Evolutionary conservation across 352 stramenopile species (phyloP).

Genomic region (Globisporangium perplexum): DNA sequence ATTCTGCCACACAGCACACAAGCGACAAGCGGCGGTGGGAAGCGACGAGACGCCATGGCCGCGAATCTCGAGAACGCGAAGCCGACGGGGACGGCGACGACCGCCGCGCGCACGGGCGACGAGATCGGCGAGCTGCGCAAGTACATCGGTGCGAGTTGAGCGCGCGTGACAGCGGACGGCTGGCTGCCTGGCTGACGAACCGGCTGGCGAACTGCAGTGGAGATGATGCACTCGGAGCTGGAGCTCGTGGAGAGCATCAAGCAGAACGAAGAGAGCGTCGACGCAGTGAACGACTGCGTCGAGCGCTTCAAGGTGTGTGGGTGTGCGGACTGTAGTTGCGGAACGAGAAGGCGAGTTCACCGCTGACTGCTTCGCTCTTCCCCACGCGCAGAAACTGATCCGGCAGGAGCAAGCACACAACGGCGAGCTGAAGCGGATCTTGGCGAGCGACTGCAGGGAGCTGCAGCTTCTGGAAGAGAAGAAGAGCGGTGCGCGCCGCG

Average conservation of each 20-base stretch:
- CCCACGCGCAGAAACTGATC: conserved; percentile 28
- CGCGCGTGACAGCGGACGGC: neutral
- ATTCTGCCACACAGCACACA: neutral
- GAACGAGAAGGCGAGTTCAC: too few species aligned
- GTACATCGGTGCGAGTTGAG: conserved; percentile 39
- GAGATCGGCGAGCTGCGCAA: conserved; percentile 62
- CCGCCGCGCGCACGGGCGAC: conserved; percentile 13
- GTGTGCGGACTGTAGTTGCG: neutral
- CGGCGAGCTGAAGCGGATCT: conserved; percentile 22
- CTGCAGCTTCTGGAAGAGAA: conserved; percentile 39
- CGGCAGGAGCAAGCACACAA: conserved; percentile 31
- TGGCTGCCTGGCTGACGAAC: neutral
- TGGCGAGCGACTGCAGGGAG: conserved; percentile 21
- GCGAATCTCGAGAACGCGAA: neutral
- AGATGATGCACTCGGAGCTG: conserved; percentile 78
- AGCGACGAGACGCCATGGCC: neutral
- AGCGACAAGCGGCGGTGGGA: neutral
- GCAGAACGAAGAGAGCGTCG: conserved; percentile 50
- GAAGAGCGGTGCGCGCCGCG: conserved; percentile 22
- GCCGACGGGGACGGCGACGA: neutral
- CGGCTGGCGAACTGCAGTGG: conserved; percentile 26
- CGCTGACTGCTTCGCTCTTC: neutral
- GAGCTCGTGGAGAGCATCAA: conserved; percentile 64
- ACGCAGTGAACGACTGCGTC: conserved; percentile 32
- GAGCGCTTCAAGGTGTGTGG: conserved; percentile 45